Percentiles rank a stretch among this genome's conserved stretches.
Conservation (phyloP, 2,329 filamentous ascomycete species). For the Pseudocercospora macadamiae region DNA sequence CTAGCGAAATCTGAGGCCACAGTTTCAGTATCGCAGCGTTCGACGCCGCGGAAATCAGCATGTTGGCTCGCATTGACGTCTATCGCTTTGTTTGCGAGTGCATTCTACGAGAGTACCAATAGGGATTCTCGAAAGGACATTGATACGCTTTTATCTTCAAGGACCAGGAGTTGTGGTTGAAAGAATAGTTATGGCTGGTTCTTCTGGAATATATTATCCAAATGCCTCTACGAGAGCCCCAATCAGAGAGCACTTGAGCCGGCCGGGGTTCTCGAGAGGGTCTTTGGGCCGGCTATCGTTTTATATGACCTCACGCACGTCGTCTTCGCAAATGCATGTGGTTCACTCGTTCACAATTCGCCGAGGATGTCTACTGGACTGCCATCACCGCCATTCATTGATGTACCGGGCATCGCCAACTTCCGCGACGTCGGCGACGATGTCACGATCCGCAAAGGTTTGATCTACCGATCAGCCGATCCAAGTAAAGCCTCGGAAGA, state of each 20-base stretch:
- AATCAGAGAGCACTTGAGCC: not conserved
- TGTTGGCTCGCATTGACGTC: not conserved
- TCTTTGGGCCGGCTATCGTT: not conserved
- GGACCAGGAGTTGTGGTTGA: constrained; percentile 3
- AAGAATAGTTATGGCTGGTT: not conserved
- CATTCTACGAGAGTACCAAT: constrained; percentile 7
- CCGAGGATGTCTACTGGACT: constrained; percentile 17
- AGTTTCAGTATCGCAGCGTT: not conserved
- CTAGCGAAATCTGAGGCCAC: not conserved
- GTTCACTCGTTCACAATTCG: not conserved
- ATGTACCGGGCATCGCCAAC: constrained; percentile 64
- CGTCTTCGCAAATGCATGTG: not conserved
- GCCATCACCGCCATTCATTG: constrained; percentile 39
- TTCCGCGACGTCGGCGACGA: constrained; percentile 65
- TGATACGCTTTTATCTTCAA: not conserved
- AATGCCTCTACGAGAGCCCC: constrained; percentile 4
- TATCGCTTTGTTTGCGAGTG: not conserved
- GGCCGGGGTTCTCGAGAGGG: not conserved
- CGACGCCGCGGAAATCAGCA: too few species aligned
- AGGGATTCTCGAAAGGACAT: not conserved
- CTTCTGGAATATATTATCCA: too few species aligned
- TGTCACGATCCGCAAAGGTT: constrained; percentile 51
- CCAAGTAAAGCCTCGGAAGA: constrained; percentile 60
- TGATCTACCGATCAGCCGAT: constrained; percentile 71
- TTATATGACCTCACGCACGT: constrained; percentile 2